A percentile compares a stretch with the other conserved stretches of the same genome.
Conservation (phyloP, 192 early-diverging fungal species). For the Coemansia sp. region DNA sequence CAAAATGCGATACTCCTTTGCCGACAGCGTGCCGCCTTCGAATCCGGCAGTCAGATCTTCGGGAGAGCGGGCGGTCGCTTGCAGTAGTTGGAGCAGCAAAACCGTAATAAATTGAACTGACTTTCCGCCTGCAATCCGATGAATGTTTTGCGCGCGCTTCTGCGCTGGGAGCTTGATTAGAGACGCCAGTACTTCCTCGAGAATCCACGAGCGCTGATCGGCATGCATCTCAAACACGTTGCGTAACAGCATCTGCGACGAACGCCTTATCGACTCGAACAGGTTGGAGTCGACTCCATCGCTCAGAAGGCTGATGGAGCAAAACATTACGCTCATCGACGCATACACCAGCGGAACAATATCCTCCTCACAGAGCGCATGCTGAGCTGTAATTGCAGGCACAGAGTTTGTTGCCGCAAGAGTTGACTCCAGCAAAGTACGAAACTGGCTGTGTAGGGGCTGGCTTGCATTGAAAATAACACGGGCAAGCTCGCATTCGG, state of each 20-base stretch:
- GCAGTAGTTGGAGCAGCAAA: constrained; percentile 70
- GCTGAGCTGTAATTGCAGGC: constrained; percentile 14
- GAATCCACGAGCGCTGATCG: constrained; percentile 72
- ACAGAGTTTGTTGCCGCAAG: constrained; percentile 19
- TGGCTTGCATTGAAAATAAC: constrained; percentile 1
- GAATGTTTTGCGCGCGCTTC: constrained; percentile 55
- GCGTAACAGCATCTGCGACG: constrained; percentile 35
- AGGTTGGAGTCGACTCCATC: constrained; percentile 18
- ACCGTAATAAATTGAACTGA: constrained; percentile 71
- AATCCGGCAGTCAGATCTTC: constrained; percentile 40
- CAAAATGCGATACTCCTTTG: constrained; percentile 39
- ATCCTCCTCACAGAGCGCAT: constrained; percentile 33
- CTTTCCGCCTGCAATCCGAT: constrained; percentile 61
- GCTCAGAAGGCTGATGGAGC: constrained; percentile 23
- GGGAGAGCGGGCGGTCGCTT: constrained; percentile 32
- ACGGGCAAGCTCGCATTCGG: constrained; percentile 11
- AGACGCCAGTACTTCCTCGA: constrained; percentile 82
- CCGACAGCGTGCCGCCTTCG: constrained; percentile 21
- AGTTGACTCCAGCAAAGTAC: constrained; percentile 19
- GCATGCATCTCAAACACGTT: constrained; percentile 32
- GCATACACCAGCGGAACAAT: constrained; percentile 43
- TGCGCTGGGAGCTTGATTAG: constrained; percentile 66
- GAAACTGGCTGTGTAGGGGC: constrained; percentile 11
- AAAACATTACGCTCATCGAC: constrained; percentile 42
- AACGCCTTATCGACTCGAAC: constrained; percentile 42